Evolutionary conservation across 1,139 yeast genomes (phyloP).

Genomic region (Hyphopichia khmerensis): DNA sequence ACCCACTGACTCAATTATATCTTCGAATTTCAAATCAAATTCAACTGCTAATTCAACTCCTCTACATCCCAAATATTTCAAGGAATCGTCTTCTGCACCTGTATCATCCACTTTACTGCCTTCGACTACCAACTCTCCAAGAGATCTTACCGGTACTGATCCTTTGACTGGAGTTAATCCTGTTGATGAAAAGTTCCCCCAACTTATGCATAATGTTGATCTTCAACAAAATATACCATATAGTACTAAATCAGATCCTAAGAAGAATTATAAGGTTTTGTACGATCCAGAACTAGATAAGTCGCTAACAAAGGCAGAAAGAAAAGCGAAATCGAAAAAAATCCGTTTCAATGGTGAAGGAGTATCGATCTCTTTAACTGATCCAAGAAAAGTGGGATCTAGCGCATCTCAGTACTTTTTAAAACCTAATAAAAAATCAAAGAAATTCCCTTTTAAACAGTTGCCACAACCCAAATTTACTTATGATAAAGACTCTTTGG

Average conservation of each 20-base stretch:
- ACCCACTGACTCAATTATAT: constrained; percentile 1
- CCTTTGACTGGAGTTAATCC: constrained; percentile 32
- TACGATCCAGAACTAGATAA: constrained; percentile 60
- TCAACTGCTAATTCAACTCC: not conserved
- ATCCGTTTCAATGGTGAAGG: constrained; percentile 37
- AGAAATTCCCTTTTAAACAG: constrained; percentile 45
- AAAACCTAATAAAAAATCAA: constrained; percentile 43
- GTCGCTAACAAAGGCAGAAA: constrained; percentile 25
- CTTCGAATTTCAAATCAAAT: not conserved
- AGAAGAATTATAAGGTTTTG: constrained; percentile 40
- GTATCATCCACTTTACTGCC: not conserved
- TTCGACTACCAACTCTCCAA: not conserved
- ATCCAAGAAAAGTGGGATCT: constrained; percentile 33
- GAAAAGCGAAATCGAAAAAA: constrained; percentile 37
- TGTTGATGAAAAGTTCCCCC: constrained; percentile 29
- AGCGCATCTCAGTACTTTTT: constrained; percentile 28
- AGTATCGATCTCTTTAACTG: constrained; percentile 28
- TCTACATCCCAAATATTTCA: not conserved
- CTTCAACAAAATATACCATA: constrained; percentile 13
- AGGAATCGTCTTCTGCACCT: constrained; percentile 1
- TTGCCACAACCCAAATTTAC: constrained; percentile 54
- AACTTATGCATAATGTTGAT: constrained; percentile 32
- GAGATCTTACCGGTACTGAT: constrained; percentile 25
- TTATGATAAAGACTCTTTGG: constrained; percentile 71
- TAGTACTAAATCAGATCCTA: constrained; percentile 15